Percentiles rank a stretch among this genome's conserved stretches.
These are phyloP conservation scores for Dioscorea cayenensis DNA, from an alignment of 116 monocot genomes.

Conservation along the genomic window DNA sequence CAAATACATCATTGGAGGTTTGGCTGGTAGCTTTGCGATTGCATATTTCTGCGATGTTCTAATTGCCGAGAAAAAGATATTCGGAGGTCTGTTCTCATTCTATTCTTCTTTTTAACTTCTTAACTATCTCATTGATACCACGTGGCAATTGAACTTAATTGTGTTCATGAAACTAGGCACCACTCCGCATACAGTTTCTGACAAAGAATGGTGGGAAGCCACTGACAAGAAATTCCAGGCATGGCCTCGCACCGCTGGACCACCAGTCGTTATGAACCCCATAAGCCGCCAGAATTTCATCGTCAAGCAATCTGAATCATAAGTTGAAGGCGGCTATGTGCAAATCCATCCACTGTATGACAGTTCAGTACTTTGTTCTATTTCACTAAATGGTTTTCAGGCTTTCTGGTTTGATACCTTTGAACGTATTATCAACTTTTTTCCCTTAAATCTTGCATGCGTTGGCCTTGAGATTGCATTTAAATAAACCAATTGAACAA, in stretches of 20 bases:
- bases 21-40: constrained; percentile 24
- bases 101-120: not conserved
- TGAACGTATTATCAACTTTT: no score
- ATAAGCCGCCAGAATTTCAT: constrained; percentile 35
- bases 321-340: not conserved
- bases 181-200: constrained; percentile 26
- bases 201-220: constrained; percentile 38
- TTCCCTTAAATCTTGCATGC: no score
- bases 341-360: not conserved
- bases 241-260: constrained; percentile 53
- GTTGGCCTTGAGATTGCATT: no score
- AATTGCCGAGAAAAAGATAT: constrained; percentile 28
- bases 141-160: not conserved
- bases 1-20: constrained; percentile 22
- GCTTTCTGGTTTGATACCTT: not conserved
- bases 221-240: constrained; percentile 52
- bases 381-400: not conserved
- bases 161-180: constrained; percentile 9
- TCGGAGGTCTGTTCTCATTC: constrained; percentile 21
- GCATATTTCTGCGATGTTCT: constrained; percentile 26
- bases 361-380: not conserved
- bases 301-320: constrained; percentile 13
- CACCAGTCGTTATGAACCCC: constrained; percentile 45
- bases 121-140: not conserved
- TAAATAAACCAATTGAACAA: no score